Conservation (phyloP, 2,329 filamentous ascomycete species). For the Graphilbum ipis-grandicollis region DNA sequence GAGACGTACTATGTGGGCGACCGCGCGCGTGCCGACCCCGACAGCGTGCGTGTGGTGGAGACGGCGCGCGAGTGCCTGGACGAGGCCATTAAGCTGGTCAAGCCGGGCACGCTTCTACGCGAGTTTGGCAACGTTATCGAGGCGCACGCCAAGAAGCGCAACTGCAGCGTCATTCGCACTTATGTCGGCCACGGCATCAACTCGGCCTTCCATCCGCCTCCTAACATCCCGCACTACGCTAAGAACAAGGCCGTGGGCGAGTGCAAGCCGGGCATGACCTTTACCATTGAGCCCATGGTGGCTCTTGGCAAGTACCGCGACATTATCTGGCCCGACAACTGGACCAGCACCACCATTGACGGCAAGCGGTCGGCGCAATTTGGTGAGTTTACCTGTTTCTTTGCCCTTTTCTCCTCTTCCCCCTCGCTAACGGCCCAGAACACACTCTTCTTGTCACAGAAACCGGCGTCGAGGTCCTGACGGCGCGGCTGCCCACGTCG, state of each 20-base stretch:
- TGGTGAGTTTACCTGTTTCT: slow-evolving; percentile 48
- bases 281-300: slow-evolving; percentile 99
- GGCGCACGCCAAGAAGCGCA: slow-evolving; percentile 71
- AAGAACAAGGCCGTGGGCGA: slow-evolving; percentile 96
- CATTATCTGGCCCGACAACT: slow-evolving; percentile 96
- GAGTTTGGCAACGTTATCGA: slow-evolving; percentile 93
- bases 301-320: slow-evolving; percentile 80
- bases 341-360: slow-evolving; percentile 89
- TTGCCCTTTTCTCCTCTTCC: no score
- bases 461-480: slow-evolving; percentile 68
- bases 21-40: slow-evolving; percentile 65
- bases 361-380: slow-evolving; percentile 87
- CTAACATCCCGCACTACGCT: slow-evolving; percentile 90
- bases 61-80: slow-evolving; percentile 76
- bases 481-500: slow-evolving; percentile 52
- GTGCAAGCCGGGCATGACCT: slow-evolving; percentile 93
- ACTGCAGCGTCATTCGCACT: slow-evolving; percentile 83
- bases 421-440: slow-evolving; percentile 32
- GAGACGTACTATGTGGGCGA: slow-evolving; percentile 98
- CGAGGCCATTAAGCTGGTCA: slow-evolving; percentile 79
- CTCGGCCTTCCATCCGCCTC: slow-evolving; percentile 79
- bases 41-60: slow-evolving; percentile 81
- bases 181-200: slow-evolving; percentile 97
- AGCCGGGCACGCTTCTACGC: slow-evolving; percentile 81
- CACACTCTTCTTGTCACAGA: slow-evolving; percentile 76